These are phyloP conservation scores for Colletotrichum somersetense DNA, from an alignment of 2,329 filamentous ascomycete species.

Conservation along the genomic window DNA sequence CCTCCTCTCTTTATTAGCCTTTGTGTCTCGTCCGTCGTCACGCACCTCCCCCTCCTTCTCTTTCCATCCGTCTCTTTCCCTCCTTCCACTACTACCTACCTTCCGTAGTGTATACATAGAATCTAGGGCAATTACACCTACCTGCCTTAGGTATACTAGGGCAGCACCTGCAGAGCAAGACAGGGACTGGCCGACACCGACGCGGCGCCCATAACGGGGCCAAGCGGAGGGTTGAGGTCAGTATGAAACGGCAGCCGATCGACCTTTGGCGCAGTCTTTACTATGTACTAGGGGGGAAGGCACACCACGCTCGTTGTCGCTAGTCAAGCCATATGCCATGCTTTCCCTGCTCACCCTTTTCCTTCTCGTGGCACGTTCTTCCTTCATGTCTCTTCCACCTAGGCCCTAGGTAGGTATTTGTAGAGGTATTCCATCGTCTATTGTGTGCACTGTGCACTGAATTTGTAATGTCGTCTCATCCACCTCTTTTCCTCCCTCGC, in stretches of 20 bases:
- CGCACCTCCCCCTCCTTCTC: not conserved
- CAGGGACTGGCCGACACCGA: constrained; percentile 38
- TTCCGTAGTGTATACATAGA: not conserved
- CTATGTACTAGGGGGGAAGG: not conserved
- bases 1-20: not conserved
- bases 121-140: constrained; percentile 2
- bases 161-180: constrained; percentile 10
- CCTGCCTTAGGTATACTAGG: not conserved
- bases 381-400: not conserved
- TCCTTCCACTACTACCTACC: no score
- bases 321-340: constrained; percentile 17
- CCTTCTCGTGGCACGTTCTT: not conserved
- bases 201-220: constrained; percentile 33
- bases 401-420: not conserved
- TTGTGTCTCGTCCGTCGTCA: not conserved
- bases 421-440: not conserved
- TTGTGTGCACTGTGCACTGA: not conserved
- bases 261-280: constrained; percentile 24
- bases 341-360: constrained; percentile 5
- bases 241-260: constrained; percentile 41
- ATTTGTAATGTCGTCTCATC: constrained; percentile 2
- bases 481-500: not conserved
- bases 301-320: not conserved
- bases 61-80: not conserved
- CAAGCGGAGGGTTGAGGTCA: constrained; percentile 39